Evolutionary conservation across 106 monocot genomes (phyloP).

Genomic region (Triglochin maritima): DNA sequence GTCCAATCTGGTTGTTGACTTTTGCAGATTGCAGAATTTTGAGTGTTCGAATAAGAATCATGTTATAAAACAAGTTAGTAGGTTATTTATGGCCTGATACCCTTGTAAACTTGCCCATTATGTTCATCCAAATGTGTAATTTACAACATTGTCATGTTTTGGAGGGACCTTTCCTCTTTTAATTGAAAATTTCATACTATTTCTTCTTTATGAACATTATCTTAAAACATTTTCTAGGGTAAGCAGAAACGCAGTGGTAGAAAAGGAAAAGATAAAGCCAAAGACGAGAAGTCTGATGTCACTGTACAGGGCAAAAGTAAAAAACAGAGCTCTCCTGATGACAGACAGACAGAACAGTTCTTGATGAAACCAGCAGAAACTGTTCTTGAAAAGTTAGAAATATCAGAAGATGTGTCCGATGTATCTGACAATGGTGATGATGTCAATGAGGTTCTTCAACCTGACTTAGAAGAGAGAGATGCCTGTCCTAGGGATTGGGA

Average conservation of each 20-base stretch:
- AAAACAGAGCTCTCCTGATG: slow-evolving; percentile 21
- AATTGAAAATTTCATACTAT: no score
- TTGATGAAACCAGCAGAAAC: slow-evolving; percentile 12
- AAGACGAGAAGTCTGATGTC: slow-evolving; percentile 42
- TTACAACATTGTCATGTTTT: no score
- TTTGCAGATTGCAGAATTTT: no score
- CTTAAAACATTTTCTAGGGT: slow-evolving; percentile 16
- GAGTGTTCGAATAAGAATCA: no score
- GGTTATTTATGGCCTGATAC: no score
- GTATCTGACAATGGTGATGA: slow-evolving; percentile 53
- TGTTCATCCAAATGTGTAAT: no score
- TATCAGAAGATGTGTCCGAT: slow-evolving; percentile 40
- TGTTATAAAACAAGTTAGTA: no score
- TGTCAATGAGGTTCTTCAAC: slow-evolving; percentile 31
- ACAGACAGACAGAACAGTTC: slow-evolving; percentile 21
- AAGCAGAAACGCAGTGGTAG: slow-evolving; percentile 61
- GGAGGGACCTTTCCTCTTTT: no score
- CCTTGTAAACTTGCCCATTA: no score
- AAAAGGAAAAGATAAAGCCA: slow-evolving; percentile 65
- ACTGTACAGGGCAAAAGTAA: slow-evolving; percentile 22
- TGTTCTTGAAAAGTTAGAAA: slow-evolving; percentile 26
- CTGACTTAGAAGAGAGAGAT: slow-evolving; percentile 50
- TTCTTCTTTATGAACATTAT: no score
- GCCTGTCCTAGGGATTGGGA: slow-evolving; percentile 42
- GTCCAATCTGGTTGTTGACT: no score